A percentile compares a stretch with the other conserved stretches of the same genome.
These are phyloP conservation scores for Dendryphion nanum DNA, from an alignment of 2,329 filamentous ascomycete species.

Conservation along the genomic window DNA sequence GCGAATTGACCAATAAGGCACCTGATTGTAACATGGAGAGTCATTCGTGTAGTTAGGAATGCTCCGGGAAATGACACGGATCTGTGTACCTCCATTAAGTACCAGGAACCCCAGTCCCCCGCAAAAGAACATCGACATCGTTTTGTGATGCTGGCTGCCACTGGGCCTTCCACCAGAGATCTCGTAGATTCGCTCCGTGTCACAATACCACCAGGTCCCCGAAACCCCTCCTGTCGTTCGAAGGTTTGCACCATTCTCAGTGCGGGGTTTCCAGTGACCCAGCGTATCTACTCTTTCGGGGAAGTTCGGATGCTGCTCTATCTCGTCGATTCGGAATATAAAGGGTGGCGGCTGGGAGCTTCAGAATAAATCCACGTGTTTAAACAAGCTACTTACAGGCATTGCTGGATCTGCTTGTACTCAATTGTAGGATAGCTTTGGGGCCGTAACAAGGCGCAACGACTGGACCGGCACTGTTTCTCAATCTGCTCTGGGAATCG, in stretches of 20 bases:
- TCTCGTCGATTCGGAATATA: slow-evolving; percentile 28
- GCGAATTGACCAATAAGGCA: too few species aligned
- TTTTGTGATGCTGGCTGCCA: slow-evolving; percentile 6
- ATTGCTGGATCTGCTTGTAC: too few species aligned
- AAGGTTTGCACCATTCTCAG: slow-evolving; percentile 5
- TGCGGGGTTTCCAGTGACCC: slow-evolving; percentile 17
- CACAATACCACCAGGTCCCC: slow-evolving; percentile 14
- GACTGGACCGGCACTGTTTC: too few species aligned
- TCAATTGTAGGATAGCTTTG: too few species aligned
- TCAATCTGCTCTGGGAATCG: slow-evolving; percentile 8
- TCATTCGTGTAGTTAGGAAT: too few species aligned
- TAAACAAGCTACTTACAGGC: too few species aligned
- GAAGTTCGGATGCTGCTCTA: slow-evolving; percentile 10
- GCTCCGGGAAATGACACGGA: too few species aligned
- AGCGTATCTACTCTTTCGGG: background rate
- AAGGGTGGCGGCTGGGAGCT: slow-evolving; percentile 15
- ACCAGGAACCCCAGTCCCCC: slow-evolving; percentile 22
- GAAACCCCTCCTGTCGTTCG: slow-evolving; percentile 10
- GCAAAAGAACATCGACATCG: slow-evolving; percentile 19
- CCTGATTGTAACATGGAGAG: too few species aligned
- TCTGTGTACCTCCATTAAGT: slow-evolving; percentile 6
- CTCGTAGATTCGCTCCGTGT: slow-evolving; percentile 10
- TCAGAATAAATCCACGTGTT: too few species aligned
- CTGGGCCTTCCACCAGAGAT: background rate
- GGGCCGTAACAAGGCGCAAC: too few species aligned